Evolutionary conservation across 306 rosid genomes (phyloP), one percentile per base, ranked within the genome.

Genomic region (Pueraria montana): DNA sequence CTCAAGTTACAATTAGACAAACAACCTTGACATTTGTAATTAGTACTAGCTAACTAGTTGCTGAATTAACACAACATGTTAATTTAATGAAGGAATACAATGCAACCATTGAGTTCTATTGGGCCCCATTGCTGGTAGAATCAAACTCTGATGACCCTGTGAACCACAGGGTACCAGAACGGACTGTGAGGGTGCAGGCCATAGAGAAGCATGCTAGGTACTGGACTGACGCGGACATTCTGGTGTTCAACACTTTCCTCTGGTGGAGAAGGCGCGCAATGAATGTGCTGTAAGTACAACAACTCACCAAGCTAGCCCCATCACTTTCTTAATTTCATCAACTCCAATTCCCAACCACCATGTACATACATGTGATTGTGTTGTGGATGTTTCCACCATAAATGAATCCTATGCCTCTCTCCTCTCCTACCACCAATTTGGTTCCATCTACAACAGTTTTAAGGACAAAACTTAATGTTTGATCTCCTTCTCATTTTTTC

Each of bases 71-170:
- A n/a, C n/a, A n/a, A n/a, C n/a, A n/a, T n/a, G n/a, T n/a, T n/a
- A n/a, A n/a, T n/a, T n/a, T n/a, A 16, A 34, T 34, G 40, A 34
- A 34, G 97, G 94, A 88, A 88, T 91, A 89, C 85, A 94, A 90
- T 87, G 98, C 94, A 11, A 78, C 89, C 2, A 83, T 94, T 0
- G 98, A 94, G 86, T 92, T 90, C 86, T 94, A 94, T 21, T 94
- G 98, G 98, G 97, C 97, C 46, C 98, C 98, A 65, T 52, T 94
- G 61, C 68, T 91, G 66, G 98, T 94, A 68, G 97, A 94, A 80
- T 92, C 98, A 4, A 94, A 94, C 71, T 91, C 95, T 0, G 97
- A 94, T 63, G 86, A 94, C 48, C 96, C 94, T 1, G 87, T 85
- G 48, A 91, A 77, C 80, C 97, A 92, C 83, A 83, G 85, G 14